Evolutionary conservation across 2,329 filamentous ascomycete species (phyloP), one percentile per base, ranked within the genome.

Genomic region (Ampelomyces quisqualis): DNA sequence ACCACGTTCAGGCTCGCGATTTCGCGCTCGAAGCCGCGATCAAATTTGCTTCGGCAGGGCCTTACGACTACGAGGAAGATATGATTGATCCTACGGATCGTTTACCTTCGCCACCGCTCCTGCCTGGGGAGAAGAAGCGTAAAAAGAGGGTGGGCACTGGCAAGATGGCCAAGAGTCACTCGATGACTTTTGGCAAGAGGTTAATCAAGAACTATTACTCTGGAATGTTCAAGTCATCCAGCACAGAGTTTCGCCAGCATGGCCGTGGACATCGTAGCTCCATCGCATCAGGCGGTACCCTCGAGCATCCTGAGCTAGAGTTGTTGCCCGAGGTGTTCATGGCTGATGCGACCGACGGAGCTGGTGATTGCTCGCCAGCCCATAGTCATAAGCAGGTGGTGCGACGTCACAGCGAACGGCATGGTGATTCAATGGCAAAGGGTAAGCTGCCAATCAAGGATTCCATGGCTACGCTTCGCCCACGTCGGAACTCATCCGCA

Each of bases 61-160:
- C 52, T n/a, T 31, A 38, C 7, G 29, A 47, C 20, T 39, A 39
- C 0, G 51, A 53, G 4, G 57, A 55, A 13, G 57, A 61, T n/a
- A 24, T 49, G 7, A 44, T 65, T 7, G 64, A 64, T 33, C 60
- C 62, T 11, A 51, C 41, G 1, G 47, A 56, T 7, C 56, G 56
- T 17, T 40, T 51, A 9, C 40, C 49, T 1, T 55, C 58, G 6
- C 50, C 53, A 4, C 45, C 50, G 4, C 39, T 55, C 11, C 31
- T 52, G 4, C 52, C 54, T 4, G 55, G 55, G 1, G 50, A 59
- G 28, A 67, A 62, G 34, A 67, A 62, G 42, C 59, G 51, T 27
- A 61, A 71, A 40, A 82, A 85, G 57, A 84, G 85, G 62, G 71
- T 75, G 17, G 79, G 79, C 32, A 84, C 82, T 46, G 75, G 78